These are phyloP conservation scores for Salvia rosmarinus DNA, from an alignment of 257 asterid species.

Conservation along the genomic window DNA sequence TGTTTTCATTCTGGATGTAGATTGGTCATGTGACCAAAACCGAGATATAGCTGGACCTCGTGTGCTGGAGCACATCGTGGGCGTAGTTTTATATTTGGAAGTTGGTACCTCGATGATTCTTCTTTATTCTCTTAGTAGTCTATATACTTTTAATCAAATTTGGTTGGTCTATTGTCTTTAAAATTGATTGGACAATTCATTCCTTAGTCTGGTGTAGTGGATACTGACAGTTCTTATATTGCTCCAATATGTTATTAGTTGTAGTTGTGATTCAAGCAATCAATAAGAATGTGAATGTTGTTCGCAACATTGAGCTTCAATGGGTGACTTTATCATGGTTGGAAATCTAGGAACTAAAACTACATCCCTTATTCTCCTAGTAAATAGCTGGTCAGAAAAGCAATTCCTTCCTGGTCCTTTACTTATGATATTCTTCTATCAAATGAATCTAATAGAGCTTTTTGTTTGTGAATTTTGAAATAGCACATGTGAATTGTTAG, in stretches of 20 bases:
- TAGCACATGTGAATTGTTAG: neutral
- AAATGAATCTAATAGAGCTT: neutral
- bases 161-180: neutral
- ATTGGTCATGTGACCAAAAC: slow-evolving; percentile 92
- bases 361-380: slow-evolving; percentile 21
- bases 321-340: slow-evolving; percentile 26
- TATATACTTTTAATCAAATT: neutral
- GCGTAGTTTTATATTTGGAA: slow-evolving; percentile 93
- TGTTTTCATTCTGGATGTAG: slow-evolving; percentile 49
- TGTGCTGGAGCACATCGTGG: slow-evolving; percentile 94
- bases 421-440: neutral
- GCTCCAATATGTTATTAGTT: slow-evolving; percentile 20
- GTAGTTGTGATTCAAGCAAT: slow-evolving; percentile 14
- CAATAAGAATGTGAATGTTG: neutral
- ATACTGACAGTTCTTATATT: slow-evolving; percentile 4
- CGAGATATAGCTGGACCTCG: slow-evolving; percentile 98
- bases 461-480: slow-evolving; percentile 9
- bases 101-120: slow-evolving; percentile 55
- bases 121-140: slow-evolving; percentile 30
- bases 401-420: slow-evolving; percentile 11
- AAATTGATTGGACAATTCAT: neutral
- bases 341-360: slow-evolving; percentile 5
- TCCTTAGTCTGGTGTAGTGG: slow-evolving; percentile 2
- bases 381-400: slow-evolving; percentile 18
- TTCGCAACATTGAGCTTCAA: slow-evolving; percentile 8